A percentile compares a stretch with the other conserved stretches of the same genome.
Conservation (phyloP, 495 filamentous ascomycete species). For the Lasiosphaeria ovina region DNA sequence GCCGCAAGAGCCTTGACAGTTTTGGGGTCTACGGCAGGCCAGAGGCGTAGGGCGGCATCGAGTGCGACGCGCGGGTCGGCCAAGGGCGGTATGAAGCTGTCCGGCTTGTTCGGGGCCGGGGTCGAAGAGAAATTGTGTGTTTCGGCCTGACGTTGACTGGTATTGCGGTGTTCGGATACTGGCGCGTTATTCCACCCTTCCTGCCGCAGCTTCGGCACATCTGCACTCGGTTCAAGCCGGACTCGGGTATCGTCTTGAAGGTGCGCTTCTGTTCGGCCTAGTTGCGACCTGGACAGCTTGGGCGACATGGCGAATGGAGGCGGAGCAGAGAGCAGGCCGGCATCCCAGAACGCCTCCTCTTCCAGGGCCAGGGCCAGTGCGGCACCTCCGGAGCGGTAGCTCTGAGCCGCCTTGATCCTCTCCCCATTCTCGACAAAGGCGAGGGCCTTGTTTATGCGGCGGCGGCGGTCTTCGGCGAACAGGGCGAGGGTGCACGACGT, state of each 20-base stretch:
- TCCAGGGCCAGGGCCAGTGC: slow-evolving; percentile 52
- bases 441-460: slow-evolving; percentile 46
- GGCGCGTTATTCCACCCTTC: not conserved
- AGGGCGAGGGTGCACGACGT: slow-evolving; percentile 53
- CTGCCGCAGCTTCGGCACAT: not conserved
- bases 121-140: not conserved
- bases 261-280: not conserved
- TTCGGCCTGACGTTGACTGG: not conserved
- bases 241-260: not conserved
- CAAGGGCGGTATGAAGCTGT: not conserved
- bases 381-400: slow-evolving; percentile 37
- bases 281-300: not conserved
- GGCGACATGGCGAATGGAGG: not conserved
- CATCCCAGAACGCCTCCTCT: slow-evolving; percentile 26
- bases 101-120: not conserved
- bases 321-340: slow-evolving; percentile 4
- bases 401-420: slow-evolving; percentile 40
- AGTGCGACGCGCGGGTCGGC: not conserved
- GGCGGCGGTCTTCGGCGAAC: slow-evolving; percentile 53
- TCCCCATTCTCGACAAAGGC: slow-evolving; percentile 47
- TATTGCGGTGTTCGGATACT: not conserved
- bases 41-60: not conserved
- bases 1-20: slow-evolving; percentile 8
- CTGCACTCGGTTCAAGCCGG: not conserved
- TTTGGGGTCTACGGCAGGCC: not conserved